These are phyloP conservation scores for Tetracentron sinense DNA, from an alignment of 164 flowering plant species.

Conservation along the genomic window DNA sequence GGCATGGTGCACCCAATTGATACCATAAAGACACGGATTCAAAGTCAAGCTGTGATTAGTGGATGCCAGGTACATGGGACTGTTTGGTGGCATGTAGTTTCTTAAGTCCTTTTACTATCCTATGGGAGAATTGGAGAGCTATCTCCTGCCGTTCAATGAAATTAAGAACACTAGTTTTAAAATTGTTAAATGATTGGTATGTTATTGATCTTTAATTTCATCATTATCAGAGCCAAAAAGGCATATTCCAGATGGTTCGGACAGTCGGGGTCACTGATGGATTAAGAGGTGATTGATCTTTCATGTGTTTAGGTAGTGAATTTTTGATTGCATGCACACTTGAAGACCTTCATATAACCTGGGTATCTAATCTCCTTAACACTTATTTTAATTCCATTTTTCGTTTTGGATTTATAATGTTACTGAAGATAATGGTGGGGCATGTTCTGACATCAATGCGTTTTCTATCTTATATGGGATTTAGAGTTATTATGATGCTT, in stretches of 20 bases:
- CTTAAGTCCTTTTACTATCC: neutral
- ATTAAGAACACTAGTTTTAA: too few relatives aligned
- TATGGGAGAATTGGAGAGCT: neutral
- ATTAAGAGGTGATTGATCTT: slow-evolving; percentile 42
- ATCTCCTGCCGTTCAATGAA: neutral
- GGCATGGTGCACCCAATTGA: slow-evolving; percentile 93
- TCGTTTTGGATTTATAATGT: too few relatives aligned
- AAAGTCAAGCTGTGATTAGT: slow-evolving; percentile 69
- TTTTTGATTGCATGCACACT: neutral
- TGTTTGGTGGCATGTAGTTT: neutral
- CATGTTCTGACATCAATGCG: neutral
- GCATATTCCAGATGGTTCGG: slow-evolving; percentile 65
- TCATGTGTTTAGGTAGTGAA: neutral
- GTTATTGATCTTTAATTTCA: neutral
- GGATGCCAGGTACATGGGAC: slow-evolving; percentile 44
- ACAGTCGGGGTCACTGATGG: slow-evolving; percentile 76
- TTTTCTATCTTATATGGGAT: too few relatives aligned
- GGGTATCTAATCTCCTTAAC: too few relatives aligned
- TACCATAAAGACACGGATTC: slow-evolving; percentile 78
- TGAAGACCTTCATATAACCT: neutral
- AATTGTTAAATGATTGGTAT: too few relatives aligned
- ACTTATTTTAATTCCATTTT: too few relatives aligned
- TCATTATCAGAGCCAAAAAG: slow-evolving; percentile 57
- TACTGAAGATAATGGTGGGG: too few relatives aligned
- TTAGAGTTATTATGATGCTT: too few relatives aligned